These are phyloP conservation scores for Pestalotiopsis fici DNA, from an alignment of 2,329 filamentous ascomycete genomes.

Conservation along the genomic window DNA sequence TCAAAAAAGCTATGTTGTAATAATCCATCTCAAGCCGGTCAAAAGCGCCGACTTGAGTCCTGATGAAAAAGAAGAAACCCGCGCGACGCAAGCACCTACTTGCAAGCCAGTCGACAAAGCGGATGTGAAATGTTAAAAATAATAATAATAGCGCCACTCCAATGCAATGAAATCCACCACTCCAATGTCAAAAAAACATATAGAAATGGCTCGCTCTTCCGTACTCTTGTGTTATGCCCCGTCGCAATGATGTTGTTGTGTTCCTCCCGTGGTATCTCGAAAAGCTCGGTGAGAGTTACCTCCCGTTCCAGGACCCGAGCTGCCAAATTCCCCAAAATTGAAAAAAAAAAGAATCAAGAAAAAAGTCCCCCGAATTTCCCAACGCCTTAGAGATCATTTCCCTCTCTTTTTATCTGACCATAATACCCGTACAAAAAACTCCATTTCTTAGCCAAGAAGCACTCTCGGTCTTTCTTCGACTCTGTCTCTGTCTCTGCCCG, in stretches of 20 bases:
- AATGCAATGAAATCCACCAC: slow-evolving; percentile 2
- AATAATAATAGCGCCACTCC: not conserved
- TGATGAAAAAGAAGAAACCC: not conserved
- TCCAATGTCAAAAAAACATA: not conserved
- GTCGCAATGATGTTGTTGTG: not conserved
- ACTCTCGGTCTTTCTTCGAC: not conserved
- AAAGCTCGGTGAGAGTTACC: slow-evolving; percentile 1
- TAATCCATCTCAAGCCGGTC: not conserved
- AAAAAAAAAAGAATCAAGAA: not conserved
- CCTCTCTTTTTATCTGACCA: not conserved
- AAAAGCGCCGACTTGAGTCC: not conserved
- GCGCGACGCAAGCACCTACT: not conserved
- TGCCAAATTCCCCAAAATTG: not conserved
- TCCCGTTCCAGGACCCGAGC: not conserved
- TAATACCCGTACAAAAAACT: not conserved
- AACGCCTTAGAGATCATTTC: not conserved
- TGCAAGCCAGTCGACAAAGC: not conserved
- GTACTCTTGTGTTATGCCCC: not conserved
- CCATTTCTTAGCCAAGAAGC: not conserved
- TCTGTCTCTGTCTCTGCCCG: not conserved
- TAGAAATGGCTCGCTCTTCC: not conserved
- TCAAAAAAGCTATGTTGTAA: not conserved
- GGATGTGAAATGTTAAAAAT: not conserved
- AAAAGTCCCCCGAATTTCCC: not conserved
- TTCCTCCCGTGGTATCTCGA: not conserved